These are phyloP conservation scores for Curvularia verruculosa DNA, from an alignment of 2,329 filamentous ascomycete genomes.

Conservation along the genomic window DNA sequence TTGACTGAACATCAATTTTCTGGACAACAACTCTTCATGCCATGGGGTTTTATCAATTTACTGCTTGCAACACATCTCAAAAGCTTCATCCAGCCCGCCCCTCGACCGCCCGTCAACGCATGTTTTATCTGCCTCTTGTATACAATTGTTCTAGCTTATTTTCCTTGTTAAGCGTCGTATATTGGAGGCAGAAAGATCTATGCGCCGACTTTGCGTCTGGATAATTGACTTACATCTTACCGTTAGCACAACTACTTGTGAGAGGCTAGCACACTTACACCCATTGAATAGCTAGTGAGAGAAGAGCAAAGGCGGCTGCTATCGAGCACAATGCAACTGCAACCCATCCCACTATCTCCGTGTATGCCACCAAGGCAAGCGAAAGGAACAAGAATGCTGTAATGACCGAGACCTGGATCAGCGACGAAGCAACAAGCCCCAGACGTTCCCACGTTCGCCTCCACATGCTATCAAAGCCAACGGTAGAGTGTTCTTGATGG, in stretches of 20 bases:
- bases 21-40: no score
- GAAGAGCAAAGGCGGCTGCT: not conserved
- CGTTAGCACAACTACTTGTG: not conserved
- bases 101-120: no score
- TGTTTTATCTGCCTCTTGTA: no score
- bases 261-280: not conserved
- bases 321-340: not conserved
- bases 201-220: not conserved
- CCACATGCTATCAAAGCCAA: not conserved
- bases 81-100: no score
- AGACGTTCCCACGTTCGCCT: not conserved
- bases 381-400: not conserved
- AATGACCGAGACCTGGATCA: not conserved
- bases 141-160: no score
- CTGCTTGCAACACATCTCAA: no score
- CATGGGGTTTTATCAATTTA: no score
- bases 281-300: not conserved
- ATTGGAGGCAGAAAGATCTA: not conserved
- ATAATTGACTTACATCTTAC: not conserved
- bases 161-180: no score
- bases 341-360: not conserved
- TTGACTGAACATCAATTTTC: no score
- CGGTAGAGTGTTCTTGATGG: not conserved
- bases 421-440: not conserved
- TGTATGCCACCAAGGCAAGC: not conserved